These are phyloP conservation scores for Neurospora tetraspora DNA, from an alignment of 495 filamentous ascomycete genomes.

Conservation along the genomic window DNA sequence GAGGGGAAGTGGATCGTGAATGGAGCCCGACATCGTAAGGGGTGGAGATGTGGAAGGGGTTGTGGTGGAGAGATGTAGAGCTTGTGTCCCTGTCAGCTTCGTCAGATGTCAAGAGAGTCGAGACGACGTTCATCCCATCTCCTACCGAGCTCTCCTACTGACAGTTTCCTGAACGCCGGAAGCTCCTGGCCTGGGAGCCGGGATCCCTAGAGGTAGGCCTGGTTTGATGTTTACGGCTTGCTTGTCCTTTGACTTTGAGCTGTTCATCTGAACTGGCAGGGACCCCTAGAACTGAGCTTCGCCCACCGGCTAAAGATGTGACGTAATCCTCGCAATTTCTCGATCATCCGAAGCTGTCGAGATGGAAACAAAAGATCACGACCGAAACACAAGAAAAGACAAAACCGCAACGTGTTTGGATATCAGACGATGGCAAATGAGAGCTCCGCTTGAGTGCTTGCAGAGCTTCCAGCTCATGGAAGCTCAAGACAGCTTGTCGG, in stretches of 20 bases:
- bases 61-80: not conserved
- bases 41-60: not conserved
- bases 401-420: not conserved
- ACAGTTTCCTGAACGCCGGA: not conserved
- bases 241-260: not conserved
- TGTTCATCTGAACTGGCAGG: not conserved
- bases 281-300: not conserved
- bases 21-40: not conserved
- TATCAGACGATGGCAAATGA: not conserved
- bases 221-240: not conserved
- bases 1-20: not conserved
- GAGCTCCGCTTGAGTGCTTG: not conserved
- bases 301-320: not conserved
- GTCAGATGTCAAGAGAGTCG: not conserved
- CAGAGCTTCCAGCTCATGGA: not conserved
- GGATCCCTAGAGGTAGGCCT: too few species aligned
- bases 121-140: not conserved
- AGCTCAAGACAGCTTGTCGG: not conserved
- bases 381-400: not conserved
- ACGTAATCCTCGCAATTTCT: not conserved
- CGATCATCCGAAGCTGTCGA: not conserved
- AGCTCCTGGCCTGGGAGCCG: not conserved
- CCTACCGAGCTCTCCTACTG: not conserved
- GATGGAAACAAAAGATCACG: not conserved
- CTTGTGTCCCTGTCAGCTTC: not conserved